Conservation (phyloP, 2,329 filamentous ascomycete genomes). For the Ophiostoma sp. region DNA sequence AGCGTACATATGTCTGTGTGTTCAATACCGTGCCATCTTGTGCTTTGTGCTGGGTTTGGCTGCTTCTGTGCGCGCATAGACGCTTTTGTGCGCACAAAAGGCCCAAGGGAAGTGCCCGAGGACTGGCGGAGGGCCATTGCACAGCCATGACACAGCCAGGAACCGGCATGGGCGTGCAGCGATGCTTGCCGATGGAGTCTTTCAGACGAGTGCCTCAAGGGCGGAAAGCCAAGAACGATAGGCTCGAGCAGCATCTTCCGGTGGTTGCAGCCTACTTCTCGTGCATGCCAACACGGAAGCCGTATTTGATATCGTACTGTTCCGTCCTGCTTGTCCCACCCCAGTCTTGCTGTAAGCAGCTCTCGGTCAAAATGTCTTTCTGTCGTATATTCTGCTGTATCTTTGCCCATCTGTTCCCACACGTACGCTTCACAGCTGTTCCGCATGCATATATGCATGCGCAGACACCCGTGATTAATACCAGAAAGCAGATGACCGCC, state of each 20-base stretch:
- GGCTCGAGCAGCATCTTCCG: background rate
- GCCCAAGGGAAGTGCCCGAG: background rate
- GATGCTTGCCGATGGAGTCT: background rate
- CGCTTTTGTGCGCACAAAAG: background rate
- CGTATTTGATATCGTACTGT: background rate
- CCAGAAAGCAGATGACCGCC: background rate
- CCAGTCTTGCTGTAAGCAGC: background rate
- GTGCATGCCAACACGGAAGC: background rate
- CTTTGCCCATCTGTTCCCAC: background rate
- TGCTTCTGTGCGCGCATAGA: background rate
- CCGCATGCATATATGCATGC: background rate
- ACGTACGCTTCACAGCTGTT: background rate
- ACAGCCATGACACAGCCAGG: background rate
- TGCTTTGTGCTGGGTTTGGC: conserved; percentile 3
- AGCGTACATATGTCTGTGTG: background rate
- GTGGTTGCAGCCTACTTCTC: background rate
- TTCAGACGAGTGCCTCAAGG: background rate
- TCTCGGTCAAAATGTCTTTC: background rate
- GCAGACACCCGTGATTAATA: background rate
- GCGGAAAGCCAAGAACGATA: background rate
- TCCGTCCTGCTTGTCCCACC: background rate
- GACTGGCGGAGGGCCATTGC: background rate
- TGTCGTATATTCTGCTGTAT: background rate
- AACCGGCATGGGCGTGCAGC: conserved; percentile 2
- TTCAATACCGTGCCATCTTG: conserved; percentile 7